Percentiles rank a stretch among this genome's conserved stretches.
Evolutionary conservation across 169 alveolate genomes (phyloP).

Genomic region (Sarcocystis neurona): DNA sequence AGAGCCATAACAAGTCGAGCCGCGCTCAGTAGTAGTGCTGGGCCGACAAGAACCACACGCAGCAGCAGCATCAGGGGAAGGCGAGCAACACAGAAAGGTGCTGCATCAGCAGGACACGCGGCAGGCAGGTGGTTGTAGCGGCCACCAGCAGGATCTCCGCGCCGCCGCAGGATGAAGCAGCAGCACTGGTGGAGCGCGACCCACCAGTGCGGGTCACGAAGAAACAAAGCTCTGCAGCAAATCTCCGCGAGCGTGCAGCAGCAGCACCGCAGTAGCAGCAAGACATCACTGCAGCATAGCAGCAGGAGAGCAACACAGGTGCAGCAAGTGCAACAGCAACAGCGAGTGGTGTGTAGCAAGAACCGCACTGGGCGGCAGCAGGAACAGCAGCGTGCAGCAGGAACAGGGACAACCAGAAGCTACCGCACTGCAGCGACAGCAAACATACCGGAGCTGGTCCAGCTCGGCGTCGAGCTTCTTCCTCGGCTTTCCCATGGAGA

Average conservation of each 20-base stretch:
- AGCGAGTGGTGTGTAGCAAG: neutral
- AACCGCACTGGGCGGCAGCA: neutral
- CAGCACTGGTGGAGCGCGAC: too few species aligned
- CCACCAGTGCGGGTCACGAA: too few species aligned
- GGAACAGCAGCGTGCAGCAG: neutral
- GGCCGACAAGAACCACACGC: neutral
- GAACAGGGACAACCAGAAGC: neutral
- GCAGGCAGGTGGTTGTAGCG: too few species aligned
- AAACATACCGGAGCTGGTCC: conserved; percentile 48
- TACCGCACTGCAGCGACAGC: too few species aligned
- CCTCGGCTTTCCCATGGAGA: conserved; percentile 53
- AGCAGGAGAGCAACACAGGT: neutral
- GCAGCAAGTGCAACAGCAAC: neutral
- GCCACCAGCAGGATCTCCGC: too few species aligned
- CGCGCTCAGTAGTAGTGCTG: neutral
- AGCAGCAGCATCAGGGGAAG: neutral
- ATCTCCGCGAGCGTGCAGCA: too few species aligned
- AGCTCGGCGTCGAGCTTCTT: conserved; percentile 57
- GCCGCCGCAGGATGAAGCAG: too few species aligned
- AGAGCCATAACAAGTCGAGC: too few species aligned
- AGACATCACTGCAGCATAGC: neutral
- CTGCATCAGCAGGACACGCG: neutral
- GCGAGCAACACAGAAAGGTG: neutral
- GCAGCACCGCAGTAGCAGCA: neutral
- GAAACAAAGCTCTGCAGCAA: too few species aligned